These are phyloP conservation scores for Fusarium xyrophilum DNA, from an alignment of 2,329 filamentous ascomycete species.

Conservation along the genomic window DNA sequence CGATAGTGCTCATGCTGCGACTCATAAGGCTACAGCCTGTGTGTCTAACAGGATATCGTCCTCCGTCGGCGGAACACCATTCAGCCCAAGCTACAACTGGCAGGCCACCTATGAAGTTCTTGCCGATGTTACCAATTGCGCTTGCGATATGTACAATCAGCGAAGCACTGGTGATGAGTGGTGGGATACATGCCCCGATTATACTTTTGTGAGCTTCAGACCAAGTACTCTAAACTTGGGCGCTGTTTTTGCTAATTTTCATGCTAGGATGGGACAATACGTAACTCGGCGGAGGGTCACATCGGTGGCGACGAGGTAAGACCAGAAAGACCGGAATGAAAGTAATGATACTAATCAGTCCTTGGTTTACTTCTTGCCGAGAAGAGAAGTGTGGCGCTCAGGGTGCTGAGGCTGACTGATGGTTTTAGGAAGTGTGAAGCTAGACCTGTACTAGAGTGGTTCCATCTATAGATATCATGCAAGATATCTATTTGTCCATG, in stretches of 20 bases:
- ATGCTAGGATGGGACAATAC: background rate
- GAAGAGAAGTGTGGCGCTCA: background rate
- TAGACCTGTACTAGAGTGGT: too few species aligned
- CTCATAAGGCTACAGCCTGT: background rate
- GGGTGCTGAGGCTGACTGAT: background rate
- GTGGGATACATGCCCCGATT: background rate
- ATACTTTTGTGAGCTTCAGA: background rate
- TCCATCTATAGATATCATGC: too few species aligned
- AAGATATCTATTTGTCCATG: too few species aligned
- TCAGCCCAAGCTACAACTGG: background rate
- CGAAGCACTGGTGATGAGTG: background rate
- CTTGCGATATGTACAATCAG: background rate
- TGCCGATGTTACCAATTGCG: background rate
- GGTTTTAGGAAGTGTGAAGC: too few species aligned
- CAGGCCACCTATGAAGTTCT: background rate
- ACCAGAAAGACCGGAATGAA: rapidly evolving
- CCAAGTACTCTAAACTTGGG: rapidly evolving
- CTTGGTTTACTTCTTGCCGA: background rate
- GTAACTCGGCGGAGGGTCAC: background rate
- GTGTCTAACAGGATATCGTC: background rate
- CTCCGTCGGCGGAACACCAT: background rate
- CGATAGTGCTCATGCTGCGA: background rate
- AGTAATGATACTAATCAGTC: rapidly evolving
- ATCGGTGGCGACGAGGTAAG: background rate
- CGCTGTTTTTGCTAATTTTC: background rate